phyloP scores from a whole-genome alignment of 2,329 filamentous ascomycete species.

The Fusarium longipes region DNA sequence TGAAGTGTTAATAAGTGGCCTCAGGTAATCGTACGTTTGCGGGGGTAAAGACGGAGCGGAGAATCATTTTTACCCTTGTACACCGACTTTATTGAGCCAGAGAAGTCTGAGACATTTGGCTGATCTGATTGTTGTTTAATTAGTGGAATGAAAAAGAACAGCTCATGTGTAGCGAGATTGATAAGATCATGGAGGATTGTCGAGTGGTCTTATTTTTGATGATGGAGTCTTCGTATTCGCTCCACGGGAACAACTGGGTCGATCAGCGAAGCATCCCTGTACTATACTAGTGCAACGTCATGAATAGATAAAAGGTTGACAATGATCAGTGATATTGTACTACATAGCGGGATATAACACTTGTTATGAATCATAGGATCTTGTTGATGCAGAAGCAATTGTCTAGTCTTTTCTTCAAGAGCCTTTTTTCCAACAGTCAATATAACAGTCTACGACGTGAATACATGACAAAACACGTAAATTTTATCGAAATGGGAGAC shows the following conservation, averaged over 20 bases:
- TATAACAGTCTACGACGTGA: neutral
- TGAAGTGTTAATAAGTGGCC: slow-evolving; percentile 2
- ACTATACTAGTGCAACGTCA: neutral
- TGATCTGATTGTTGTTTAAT: neutral
- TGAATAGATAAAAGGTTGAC: neutral
- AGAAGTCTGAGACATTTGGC: neutral
- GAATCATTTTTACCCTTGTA: slow-evolving; percentile 30
- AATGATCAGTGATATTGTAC: neutral
- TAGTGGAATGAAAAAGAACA: neutral
- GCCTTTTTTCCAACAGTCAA: too few species aligned
- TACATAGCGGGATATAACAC: neutral
- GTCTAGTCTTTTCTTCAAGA: too few species aligned
- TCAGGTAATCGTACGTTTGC: slow-evolving; percentile 36
- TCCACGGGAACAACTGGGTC: neutral
- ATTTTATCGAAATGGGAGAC: too few species aligned
- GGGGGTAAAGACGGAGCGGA: slow-evolving; percentile 35
- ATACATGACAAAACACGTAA: too few species aligned
- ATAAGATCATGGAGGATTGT: neutral
- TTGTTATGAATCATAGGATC: neutral
- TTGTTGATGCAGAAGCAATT: too few species aligned
- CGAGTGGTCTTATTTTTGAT: neutral
- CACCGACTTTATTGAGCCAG: slow-evolving; percentile 22
- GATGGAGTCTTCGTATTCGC: slow-evolving; percentile 3
- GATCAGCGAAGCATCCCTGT: neutral
- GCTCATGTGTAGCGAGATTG: neutral